Base-by-base conservation (phyloP, 208 protist genomes). In the Porcisia hertigi region DNA sequence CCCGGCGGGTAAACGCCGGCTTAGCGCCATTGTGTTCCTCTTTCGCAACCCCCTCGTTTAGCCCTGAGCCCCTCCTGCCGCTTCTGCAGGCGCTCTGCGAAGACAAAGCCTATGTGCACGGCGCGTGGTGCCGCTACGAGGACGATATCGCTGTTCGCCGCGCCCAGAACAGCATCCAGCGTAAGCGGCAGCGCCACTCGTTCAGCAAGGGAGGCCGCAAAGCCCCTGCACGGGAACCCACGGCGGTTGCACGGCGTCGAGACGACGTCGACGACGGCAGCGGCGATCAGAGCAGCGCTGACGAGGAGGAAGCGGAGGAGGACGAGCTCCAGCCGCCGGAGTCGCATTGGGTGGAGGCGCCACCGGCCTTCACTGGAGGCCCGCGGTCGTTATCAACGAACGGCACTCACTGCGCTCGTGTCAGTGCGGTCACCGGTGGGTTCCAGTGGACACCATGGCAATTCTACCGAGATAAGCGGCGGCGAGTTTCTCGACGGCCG, bases 61-160 rank as follows among this genome's bases (percentile, higher is more conserved):
- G 58, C 23, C 71, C 70, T 2, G 76, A 86, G 66, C 58, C 76
- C 16, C 65, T 83, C 23, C 47, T 80, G 25, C 79, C 43, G 30
- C 73, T 90, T 54, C 83, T 90, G 18, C 34, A 86, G 11, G 73
- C 63, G 6, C 77, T 92, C n/a, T 86, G 77, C 64, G 77, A 89
- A 60, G 85, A 92, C 79, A 82, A 81, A 55, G 43, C 71, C 6
- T 92, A 83, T 66, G 73, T 92, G 12, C 72, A 78, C 63, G 88
- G 76, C 2, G 85, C 80, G 67, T 89, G 85, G 88, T 60, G 54
- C 54, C 85, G 88, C 20, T 88, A 85, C 81, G 79, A 85, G 49
- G 83, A 83, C 53, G 87, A 84, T 52, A 23, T 80, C 16, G 79
- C 79, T 18, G 73, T 84, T 55, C 76, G 64, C 64, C 81, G 73